These are phyloP conservation scores for Micractinium conductrix DNA, from an alignment of 139 green algal genomes.

Conservation along the genomic window DNA sequence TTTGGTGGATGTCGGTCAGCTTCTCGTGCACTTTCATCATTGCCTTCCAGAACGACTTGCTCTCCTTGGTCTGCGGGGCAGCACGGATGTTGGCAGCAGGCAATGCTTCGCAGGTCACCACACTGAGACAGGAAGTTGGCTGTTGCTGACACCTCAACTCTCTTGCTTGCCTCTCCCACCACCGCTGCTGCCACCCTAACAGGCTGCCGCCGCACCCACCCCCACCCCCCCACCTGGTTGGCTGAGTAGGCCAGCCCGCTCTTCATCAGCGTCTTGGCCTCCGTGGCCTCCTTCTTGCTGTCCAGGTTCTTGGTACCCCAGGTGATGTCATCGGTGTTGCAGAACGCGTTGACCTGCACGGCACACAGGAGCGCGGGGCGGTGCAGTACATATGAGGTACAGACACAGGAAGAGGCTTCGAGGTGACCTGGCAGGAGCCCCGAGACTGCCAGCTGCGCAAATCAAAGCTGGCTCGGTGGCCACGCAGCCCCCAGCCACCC, in stretches of 20 bases:
- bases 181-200: too few species aligned
- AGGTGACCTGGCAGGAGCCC: not conserved
- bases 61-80: conserved; percentile 31
- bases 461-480: not conserved
- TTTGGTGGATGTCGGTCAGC: conserved; percentile 44
- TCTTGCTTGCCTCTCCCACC: too few species aligned
- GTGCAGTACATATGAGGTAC: not conserved
- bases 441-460: not conserved
- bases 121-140: too few species aligned
- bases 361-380: not conserved
- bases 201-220: not conserved
- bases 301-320: conserved; percentile 61
- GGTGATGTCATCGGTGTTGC: conserved; percentile 56
- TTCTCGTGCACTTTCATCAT: conserved; percentile 52
- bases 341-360: conserved; percentile 48
- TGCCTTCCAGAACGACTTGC: conserved; percentile 42
- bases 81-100: not conserved
- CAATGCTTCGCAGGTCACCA: not conserved
- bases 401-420: not conserved
- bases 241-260: conserved; percentile 29
- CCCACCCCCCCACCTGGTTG: conserved; percentile 15
- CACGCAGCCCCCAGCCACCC: too few species aligned
- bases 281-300: conserved; percentile 40
- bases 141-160: too few species aligned
- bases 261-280: conserved; percentile 41